Base-by-base conservation (phyloP, 371 early-diverging fungal species). In the Syncephalastrum racemosum region DNA sequence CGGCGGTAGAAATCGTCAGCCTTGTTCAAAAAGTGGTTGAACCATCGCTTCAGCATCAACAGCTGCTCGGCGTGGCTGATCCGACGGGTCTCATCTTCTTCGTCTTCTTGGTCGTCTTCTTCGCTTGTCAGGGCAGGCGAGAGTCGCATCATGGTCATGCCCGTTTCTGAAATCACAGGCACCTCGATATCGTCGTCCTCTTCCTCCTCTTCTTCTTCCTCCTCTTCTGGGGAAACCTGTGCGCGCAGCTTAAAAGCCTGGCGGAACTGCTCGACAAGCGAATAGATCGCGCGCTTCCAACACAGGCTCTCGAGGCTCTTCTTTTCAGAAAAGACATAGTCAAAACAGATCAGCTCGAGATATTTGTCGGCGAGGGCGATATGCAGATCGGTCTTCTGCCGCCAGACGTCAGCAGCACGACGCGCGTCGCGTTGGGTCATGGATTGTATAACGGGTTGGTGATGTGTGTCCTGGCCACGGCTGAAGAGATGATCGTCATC, bases 201-300 rank as follows among this genome's bases (percentile, higher is more conserved):
- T 52, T 16, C 57, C 42, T 25, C 41, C 8, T 60, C 53, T 8
- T 27, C 39, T 1, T 54, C 40, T 27, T 44, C 42, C 39, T 44
- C 46, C 6, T 19, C 40, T 40, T 39, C 53, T 10, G 31, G 7
- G 2, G 13, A 3, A 20, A 39, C 36, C 15, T 50, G 54, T 1
- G 55, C 20, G 13, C 68, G 58, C 51, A 58, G 56, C 40, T 74
- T 67, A 8, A 86, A 51, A 2, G 83, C 76, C 2, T 63, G 59
- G 36, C 87, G 79, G 45, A 84, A 84, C 27, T 83, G 76, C 16
- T 82, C 83, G 4, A 86, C 80, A 40, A 84, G 58, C 1, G 82
- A 77, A 49, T 86, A 84, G n/a, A 84, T 68, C 25, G 82, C 84
- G 23, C 77, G 64, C 46, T 83, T 86, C 87, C 87, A 86, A 50